Base-by-base conservation (phyloP, 306 rosid genomes). In the barrel medic (Medicago truncatula) region DNA sequence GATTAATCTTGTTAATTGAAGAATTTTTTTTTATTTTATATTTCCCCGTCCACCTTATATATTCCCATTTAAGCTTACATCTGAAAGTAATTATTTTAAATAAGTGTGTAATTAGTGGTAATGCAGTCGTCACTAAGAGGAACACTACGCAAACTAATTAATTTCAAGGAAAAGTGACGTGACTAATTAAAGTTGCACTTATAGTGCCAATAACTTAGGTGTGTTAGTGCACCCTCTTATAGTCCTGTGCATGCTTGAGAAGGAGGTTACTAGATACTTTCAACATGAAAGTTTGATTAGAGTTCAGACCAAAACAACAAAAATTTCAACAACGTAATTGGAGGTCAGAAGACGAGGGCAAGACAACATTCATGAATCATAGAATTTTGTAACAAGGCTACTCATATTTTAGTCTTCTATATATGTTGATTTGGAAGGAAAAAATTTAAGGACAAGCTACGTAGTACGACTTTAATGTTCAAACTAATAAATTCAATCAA, bases 41-140 rank as follows among this genome's bases (percentile, higher is more conserved):
- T 28, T 3, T 1, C 31, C 28, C 31, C 4, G 3, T 52, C 2
- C 20, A 2, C 20, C 5, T 3, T 52, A 52, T 52, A 52, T 52
- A 52, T 18, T 54, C 14, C 7, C 31, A 54, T 54, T 18, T 53
- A 53, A 8, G 52, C 25, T 53, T 18, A 18, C 14, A 18, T 5
- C 21, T 20, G 13, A 50, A 50, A n/a, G 10, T 50, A n/a, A 21
- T 57, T 57, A 56, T 56, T 56, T 9, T 9, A 56, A 1, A 17
- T 46, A 83, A 74, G 56, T 68, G 75, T 78, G 67, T 61, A 79
- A 73, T 57, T 69, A 73, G 40, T 44, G 80, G 86, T 76, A 84
- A 85, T 70, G 88, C 79, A 80, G 39, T 78, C 88, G 85, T 84
- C 90, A 82, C 59, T 15, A 10, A 67, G 50, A 78, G 70, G 70